Percentiles rank a stretch among this genome's conserved stretches.
These are phyloP conservation scores for Starmerella bombicola DNA, from an alignment of 805 yeast species.

Conservation along the genomic window DNA sequence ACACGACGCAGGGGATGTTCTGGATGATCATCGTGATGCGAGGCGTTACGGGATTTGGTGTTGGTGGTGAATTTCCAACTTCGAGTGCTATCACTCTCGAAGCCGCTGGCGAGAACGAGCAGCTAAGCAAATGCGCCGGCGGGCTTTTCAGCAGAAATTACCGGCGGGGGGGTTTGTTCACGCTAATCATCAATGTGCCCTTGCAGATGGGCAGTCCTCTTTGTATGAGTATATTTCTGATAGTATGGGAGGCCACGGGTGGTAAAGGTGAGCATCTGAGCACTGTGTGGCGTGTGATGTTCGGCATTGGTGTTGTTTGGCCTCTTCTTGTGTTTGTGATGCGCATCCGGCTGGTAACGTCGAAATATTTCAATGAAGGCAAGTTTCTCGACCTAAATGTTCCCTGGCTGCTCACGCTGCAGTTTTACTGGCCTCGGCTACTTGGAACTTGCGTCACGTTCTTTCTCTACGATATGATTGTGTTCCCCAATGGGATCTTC, in stretches of 20 bases:
- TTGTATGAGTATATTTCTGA: conserved; percentile 52
- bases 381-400: conserved; percentile 46
- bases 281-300: conserved; percentile 62
- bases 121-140: neutral
- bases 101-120: conserved; percentile 41
- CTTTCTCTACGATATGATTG: conserved; percentile 71
- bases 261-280: conserved; percentile 30
- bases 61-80: conserved; percentile 67
- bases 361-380: conserved; percentile 48
- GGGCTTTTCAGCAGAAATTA: conserved; percentile 21
- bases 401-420: conserved; percentile 47
- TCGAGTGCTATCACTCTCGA: conserved; percentile 58
- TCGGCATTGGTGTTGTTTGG: conserved; percentile 62
- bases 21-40: conserved; percentile 66
- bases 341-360: conserved; percentile 56
- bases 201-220: conserved; percentile 70
- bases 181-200: conserved; percentile 60
- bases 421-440: conserved; percentile 55
- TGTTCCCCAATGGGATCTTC: conserved; percentile 67
- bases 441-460: conserved; percentile 66
- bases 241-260: conserved; percentile 49
- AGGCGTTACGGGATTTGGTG: conserved; percentile 67
- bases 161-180: conserved; percentile 49
- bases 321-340: conserved; percentile 62
- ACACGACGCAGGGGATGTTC: conserved; percentile 47